Percentiles rank a stretch among this genome's conserved stretches.
These are phyloP conservation scores for Obelidium mucronatum DNA, from an alignment of 192 early-diverging fungal genomes.

Conservation along the genomic window DNA sequence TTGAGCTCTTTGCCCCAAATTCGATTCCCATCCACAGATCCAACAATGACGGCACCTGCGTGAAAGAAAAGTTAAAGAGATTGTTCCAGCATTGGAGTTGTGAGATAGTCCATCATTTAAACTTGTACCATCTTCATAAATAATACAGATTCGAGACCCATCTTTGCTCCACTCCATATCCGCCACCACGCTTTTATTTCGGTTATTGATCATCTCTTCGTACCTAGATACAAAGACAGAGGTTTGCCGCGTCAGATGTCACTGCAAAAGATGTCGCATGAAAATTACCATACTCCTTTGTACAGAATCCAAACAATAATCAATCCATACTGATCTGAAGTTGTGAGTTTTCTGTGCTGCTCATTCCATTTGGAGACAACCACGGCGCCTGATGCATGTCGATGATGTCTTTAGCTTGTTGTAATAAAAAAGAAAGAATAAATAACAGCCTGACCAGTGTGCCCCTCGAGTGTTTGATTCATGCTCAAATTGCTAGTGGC, in stretches of 20 bases:
- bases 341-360: slow-evolving; percentile 63
- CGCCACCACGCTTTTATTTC: slow-evolving; percentile 65
- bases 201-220: slow-evolving; percentile 76
- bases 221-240: slow-evolving; percentile 43
- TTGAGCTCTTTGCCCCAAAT: slow-evolving; percentile 69
- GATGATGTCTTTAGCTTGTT: too few species aligned
- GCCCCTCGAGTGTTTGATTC: slow-evolving; percentile 70
- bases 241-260: not conserved
- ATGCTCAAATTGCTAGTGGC: slow-evolving; percentile 60
- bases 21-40: slow-evolving; percentile 67
- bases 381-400: slow-evolving; percentile 57
- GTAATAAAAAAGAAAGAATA: too few species aligned
- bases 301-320: slow-evolving; percentile 74
- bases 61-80: not conserved
- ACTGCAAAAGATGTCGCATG: not conserved
- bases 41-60: slow-evolving; percentile 66
- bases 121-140: slow-evolving; percentile 61
- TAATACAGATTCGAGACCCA: slow-evolving; percentile 65
- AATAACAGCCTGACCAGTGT: slow-evolving; percentile 44
- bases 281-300: slow-evolving; percentile 58
- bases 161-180: slow-evolving; percentile 68
- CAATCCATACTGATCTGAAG: slow-evolving; percentile 64
- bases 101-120: not conserved
- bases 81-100: too few species aligned
- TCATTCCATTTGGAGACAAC: slow-evolving; percentile 64